Conservation (phyloP, 208 protist genomes). For the Histomonas meleagridis region DNA sequence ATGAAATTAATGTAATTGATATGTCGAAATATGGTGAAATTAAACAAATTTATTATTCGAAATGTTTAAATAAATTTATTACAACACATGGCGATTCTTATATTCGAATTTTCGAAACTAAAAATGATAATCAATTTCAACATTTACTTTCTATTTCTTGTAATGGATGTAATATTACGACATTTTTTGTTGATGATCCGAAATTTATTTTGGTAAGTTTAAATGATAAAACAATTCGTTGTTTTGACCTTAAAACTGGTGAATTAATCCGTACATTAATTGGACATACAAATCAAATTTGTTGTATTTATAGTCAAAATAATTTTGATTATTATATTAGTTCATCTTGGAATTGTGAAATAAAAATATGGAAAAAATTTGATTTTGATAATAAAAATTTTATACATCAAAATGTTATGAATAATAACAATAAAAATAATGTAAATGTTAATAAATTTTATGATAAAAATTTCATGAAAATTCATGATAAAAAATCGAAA, state of each 20-base stretch:
- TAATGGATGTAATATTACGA: neutral
- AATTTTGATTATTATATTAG: neutral
- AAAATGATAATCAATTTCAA: neutral
- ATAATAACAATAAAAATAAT: neutral
- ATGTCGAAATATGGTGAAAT: neutral
- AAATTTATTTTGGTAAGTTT: neutral
- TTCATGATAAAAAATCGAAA: neutral
- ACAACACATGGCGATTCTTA: neutral
- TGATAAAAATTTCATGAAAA: neutral
- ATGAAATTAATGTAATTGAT: neutral
- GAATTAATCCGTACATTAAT: neutral
- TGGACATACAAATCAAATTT: neutral
- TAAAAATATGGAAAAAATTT: constrained; percentile 5
- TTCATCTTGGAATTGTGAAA: neutral
- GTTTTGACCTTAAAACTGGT: neutral
- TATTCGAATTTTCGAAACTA: neutral
- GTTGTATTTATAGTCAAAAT: neutral
- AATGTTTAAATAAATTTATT: neutral
- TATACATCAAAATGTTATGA: neutral
- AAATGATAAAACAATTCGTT: neutral
- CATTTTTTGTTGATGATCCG: neutral
- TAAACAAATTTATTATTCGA: neutral
- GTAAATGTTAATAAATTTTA: neutral
- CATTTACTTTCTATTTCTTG: neutral
- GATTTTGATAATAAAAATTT: neutral